Evolutionary conservation across 2,329 filamentous ascomycete species (phyloP), one percentile per base, ranked within the genome.

Genomic region (Hymenoscyphus fraxineus): DNA sequence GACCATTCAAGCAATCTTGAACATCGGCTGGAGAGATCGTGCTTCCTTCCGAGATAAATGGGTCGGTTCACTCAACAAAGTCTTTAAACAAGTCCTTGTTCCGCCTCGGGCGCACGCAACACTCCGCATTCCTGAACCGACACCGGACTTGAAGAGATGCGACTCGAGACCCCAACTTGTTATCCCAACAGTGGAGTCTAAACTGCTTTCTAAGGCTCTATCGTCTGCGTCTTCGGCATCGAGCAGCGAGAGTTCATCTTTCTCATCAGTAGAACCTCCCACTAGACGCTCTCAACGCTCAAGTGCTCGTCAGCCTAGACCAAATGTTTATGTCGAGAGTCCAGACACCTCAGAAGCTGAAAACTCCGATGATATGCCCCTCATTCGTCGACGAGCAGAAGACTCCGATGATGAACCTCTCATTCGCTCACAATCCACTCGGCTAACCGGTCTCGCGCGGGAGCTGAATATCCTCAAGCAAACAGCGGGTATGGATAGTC

Each of bases 1-100:
- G 12, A 82, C 85, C 1, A 84, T 97, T 58, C 69, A 91, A 71
- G 88, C 89, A 0, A 94, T 92, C 76, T 80, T 97, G 58, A 87
- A 93, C 72, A 84, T 87, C 57, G 88, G 90, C 32, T 97, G 93
- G 91, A 88, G 92, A 66, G 86, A 92, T 73, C 86, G 94, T 54
- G 90, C 90, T 19, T 83, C 83, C n/a, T 88, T 97, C 72, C 85
- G 93, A 47, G 86, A 89, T 69, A 85, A 86, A 68, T 96, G 93
- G 91, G 87, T 87, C 59, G 81, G 84, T n/a, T 87, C 82, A 67
- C 79, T 97, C 60, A 83, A 87, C 63, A 81, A 80, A 13, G 83
- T 92, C 2, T 93, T 92, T 71, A 81, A 87, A 59, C 80, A 85
- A 16, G 77, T 76, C 1, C 76, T 75, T 16, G 68, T 77, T 22